A percentile compares a stretch with the other conserved stretches of the same genome.
phyloP scores from a whole-genome alignment of 78 protist genomes.

The Dictyostelium intermedium region DNA sequence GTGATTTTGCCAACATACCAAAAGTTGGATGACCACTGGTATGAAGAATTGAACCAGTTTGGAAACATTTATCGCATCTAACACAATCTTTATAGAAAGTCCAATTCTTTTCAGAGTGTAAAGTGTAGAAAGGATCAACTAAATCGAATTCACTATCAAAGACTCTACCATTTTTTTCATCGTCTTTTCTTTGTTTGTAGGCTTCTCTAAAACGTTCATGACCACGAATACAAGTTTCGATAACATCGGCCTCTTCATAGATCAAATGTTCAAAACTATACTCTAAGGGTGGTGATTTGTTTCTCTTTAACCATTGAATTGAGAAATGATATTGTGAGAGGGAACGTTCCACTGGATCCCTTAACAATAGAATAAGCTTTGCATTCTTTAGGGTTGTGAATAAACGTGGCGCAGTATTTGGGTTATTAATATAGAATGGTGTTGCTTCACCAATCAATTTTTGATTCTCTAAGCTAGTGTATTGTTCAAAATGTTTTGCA shows the following conservation, averaged over 20 bases:
- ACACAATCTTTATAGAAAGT: constrained; percentile 50
- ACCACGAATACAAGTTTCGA: constrained; percentile 60
- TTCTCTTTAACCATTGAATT: constrained; percentile 25
- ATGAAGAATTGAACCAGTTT: constrained; percentile 38
- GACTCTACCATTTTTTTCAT: background rate
- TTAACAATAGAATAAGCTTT: constrained; percentile 15
- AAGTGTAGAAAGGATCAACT: constrained; percentile 1
- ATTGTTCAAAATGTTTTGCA: constrained; percentile 44
- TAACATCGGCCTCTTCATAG: constrained; percentile 47
- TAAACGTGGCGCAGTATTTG: constrained; percentile 56
- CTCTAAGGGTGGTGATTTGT: background rate
- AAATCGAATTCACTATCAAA: background rate
- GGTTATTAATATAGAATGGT: constrained; percentile 64
- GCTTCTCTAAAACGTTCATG: background rate
- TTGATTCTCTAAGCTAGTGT: background rate
- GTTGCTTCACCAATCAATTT: constrained; percentile 66
- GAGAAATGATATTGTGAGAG: constrained; percentile 50
- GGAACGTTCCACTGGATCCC: constrained; percentile 68
- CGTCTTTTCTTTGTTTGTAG: background rate
- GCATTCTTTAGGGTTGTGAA: constrained; percentile 4
- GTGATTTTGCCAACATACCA: constrained; percentile 67
- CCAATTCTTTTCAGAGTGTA: constrained; percentile 58
- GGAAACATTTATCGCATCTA: constrained; percentile 54
- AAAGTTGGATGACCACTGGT: constrained; percentile 72
- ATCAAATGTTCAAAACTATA: constrained; percentile 16